These are phyloP conservation scores for Atkinsonella hypoxylon DNA, from an alignment of 2,329 filamentous ascomycete species.

Conservation along the genomic window DNA sequence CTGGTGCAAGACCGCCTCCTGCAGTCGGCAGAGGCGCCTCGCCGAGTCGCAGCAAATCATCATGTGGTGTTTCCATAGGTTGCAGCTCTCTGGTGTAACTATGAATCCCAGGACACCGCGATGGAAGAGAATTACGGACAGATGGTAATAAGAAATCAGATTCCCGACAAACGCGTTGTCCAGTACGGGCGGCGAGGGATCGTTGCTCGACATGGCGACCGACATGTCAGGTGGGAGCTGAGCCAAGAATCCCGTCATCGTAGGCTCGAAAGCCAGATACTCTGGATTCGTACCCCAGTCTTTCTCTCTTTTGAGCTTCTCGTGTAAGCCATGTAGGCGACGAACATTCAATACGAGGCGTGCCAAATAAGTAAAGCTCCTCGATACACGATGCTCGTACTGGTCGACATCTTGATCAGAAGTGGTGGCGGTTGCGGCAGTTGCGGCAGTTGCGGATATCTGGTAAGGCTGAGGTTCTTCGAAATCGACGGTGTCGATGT, in stretches of 20 bases:
- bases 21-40: slow-evolving; percentile 72
- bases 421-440: not conserved
- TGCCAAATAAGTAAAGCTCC: slow-evolving; percentile 74
- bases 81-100: slow-evolving; percentile 56
- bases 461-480: slow-evolving; percentile 49
- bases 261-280: slow-evolving; percentile 66
- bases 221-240: slow-evolving; percentile 70
- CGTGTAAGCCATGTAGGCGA: slow-evolving; percentile 63
- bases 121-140: slow-evolving; percentile 76
- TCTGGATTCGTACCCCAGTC: slow-evolving; percentile 82
- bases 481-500: slow-evolving; percentile 68
- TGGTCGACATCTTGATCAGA: slow-evolving; percentile 47
- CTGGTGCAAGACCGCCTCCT: slow-evolving; percentile 67
- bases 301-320: slow-evolving; percentile 59
- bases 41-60: slow-evolving; percentile 73
- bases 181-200: slow-evolving; percentile 73
- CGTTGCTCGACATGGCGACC: slow-evolving; percentile 57
- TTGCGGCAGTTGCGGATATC: not conserved
- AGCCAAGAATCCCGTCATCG: slow-evolving; percentile 61
- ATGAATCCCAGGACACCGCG: slow-evolving; percentile 74
- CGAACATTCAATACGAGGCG: slow-evolving; percentile 68
- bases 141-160: slow-evolving; percentile 77
- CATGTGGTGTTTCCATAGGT: slow-evolving; percentile 82
- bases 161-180: slow-evolving; percentile 82
- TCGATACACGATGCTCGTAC: slow-evolving; percentile 61